Evolutionary conservation across 805 yeast genomes (phyloP).

Genomic region (Candida gorgasii): DNA sequence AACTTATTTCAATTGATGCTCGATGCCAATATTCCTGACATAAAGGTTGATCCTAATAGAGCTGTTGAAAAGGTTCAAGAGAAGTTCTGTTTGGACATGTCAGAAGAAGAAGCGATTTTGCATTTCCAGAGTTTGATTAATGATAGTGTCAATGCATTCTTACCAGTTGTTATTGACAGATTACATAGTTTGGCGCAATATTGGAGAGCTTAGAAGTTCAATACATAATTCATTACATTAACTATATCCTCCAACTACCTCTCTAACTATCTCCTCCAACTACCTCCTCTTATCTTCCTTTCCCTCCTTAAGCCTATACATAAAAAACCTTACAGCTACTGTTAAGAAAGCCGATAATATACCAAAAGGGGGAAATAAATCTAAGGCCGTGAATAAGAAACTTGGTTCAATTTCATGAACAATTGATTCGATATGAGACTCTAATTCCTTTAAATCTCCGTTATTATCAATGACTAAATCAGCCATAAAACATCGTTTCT

Average conservation of each 20-base stretch:
- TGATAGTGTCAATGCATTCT: slow-evolving; percentile 88
- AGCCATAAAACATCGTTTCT: slow-evolving; percentile 55
- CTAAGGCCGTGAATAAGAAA: slow-evolving; percentile 19
- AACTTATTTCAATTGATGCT: slow-evolving; percentile 93
- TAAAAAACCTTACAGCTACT: slow-evolving; percentile 17
- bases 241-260: too few relatives aligned
- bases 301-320: slow-evolving; percentile 22
- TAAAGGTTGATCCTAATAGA: slow-evolving; percentile 78
- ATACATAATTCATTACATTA: background rate
- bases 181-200: slow-evolving; percentile 95
- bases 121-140: slow-evolving; percentile 94
- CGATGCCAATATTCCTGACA: slow-evolving; percentile 89
- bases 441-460: slow-evolving; percentile 25
- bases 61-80: slow-evolving; percentile 91
- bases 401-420: slow-evolving; percentile 29
- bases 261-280: too few relatives aligned
- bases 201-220: slow-evolving; percentile 72
- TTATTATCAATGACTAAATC: slow-evolving; percentile 72
- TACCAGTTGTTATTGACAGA: slow-evolving; percentile 94
- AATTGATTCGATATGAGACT: slow-evolving; percentile 21
- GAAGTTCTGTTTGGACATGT: slow-evolving; percentile 88
- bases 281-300: too few relatives aligned
- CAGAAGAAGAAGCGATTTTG: slow-evolving; percentile 92
- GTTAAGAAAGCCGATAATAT: slow-evolving; percentile 25
- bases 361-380: slow-evolving; percentile 30